These are phyloP conservation scores for Populus hybrid DNA, from an alignment of 441 rosid genomes.

Conservation along the genomic window DNA sequence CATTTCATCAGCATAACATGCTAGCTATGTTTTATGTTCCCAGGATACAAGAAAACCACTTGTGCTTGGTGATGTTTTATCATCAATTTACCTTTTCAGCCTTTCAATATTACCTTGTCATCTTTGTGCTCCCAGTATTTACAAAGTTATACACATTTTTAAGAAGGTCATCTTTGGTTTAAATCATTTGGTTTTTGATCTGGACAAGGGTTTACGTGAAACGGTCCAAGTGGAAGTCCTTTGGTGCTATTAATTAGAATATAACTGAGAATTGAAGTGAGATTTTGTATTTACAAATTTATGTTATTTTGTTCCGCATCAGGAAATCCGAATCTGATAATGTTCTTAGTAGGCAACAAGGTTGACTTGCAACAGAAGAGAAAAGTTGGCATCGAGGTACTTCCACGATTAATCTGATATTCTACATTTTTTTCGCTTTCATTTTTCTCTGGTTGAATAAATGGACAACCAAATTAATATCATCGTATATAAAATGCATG, in stretches of 20 bases:
- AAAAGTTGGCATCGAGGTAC: constrained; percentile 57
- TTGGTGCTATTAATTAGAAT: neutral
- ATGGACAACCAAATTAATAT: neutral
- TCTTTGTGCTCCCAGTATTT: neutral
- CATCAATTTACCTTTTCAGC: neutral
- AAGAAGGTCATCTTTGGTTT: neutral
- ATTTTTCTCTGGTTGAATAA: neutral
- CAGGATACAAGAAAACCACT: neutral
- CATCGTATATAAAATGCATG: neutral
- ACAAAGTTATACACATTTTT: neutral
- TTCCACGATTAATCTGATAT: constrained; percentile 2
- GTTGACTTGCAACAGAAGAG: constrained; percentile 66
- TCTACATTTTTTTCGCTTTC: neutral
- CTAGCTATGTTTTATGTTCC: neutral
- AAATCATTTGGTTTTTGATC: too few species aligned
- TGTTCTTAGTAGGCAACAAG: constrained; percentile 76
- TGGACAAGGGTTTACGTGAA: neutral
- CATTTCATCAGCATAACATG: neutral
- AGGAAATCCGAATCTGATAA: constrained; percentile 69
- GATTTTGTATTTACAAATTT: neutral
- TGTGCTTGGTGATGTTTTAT: too few species aligned
- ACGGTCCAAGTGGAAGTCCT: neutral
- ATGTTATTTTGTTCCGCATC: constrained; percentile 12
- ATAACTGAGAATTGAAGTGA: neutral
- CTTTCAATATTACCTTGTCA: neutral